phyloP scores from a whole-genome alignment of 495 filamentous ascomycete species.

The Aspergillus bridgeri region DNA sequence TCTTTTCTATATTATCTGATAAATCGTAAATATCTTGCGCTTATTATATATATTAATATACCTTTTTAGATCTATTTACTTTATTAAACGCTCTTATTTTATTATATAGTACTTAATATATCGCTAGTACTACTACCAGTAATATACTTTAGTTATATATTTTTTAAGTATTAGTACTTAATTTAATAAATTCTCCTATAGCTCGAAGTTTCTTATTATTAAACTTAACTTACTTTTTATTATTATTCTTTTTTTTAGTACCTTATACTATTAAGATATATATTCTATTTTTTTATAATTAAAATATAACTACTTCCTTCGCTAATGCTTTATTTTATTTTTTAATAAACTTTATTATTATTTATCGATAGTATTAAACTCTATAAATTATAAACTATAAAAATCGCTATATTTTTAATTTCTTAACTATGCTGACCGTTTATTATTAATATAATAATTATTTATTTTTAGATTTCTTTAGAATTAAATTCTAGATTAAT shows the following conservation, averaged over 20 bases:
- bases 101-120: too few relatives aligned
- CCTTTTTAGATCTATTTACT: too few relatives aligned
- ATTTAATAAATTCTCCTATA: too few relatives aligned
- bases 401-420: background rate
- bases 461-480: background rate
- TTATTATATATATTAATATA: too few relatives aligned
- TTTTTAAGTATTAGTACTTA: too few relatives aligned
- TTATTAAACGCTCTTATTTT: too few relatives aligned
- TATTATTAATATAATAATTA: background rate
- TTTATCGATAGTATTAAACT: background rate
- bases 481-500: background rate
- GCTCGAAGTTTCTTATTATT: too few relatives aligned
- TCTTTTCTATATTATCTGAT: too few relatives aligned
- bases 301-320: background rate
- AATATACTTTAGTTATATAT: too few relatives aligned
- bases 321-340: background rate
- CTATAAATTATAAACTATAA: background rate
- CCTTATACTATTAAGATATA: too few relatives aligned
- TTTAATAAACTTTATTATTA: background rate
- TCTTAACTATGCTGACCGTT: conserved; percentile 4
- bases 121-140: too few relatives aligned
- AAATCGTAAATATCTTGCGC: too few relatives aligned
- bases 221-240: background rate
- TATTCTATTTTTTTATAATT: background rate
- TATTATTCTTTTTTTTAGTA: background rate